Evolutionary conservation across 495 filamentous ascomycete species (phyloP).

Genomic region (Chlorociboria aeruginascens): DNA sequence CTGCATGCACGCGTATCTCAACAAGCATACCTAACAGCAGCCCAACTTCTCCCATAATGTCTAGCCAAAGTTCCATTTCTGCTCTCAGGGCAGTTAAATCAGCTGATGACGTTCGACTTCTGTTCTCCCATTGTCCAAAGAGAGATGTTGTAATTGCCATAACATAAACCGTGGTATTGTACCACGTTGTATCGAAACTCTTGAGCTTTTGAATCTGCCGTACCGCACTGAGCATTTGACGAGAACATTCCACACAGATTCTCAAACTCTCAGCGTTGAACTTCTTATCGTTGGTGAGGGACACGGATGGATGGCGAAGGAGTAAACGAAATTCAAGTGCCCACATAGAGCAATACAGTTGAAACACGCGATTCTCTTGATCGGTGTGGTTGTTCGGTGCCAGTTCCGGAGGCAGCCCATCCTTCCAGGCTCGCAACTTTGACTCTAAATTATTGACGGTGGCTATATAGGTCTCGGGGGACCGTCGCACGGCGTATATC

Average conservation of each 20-base stretch:
- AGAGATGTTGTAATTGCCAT: constrained; percentile 62
- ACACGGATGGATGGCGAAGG: constrained; percentile 62
- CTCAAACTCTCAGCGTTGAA: constrained; percentile 53
- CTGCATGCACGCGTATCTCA: background rate
- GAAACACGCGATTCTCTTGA: constrained; percentile 37
- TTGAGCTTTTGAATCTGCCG: constrained; percentile 45
- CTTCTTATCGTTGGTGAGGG: constrained; percentile 43
- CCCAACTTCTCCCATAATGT: constrained; percentile 46
- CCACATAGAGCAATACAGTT: constrained; percentile 35
- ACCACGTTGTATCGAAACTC: constrained; percentile 75
- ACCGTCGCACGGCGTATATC: constrained; percentile 52
- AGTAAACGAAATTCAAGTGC: constrained; percentile 35
- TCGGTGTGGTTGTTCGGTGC: constrained; percentile 26
- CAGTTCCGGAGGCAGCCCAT: constrained; percentile 44
- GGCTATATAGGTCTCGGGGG: constrained; percentile 46
- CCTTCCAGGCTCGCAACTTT: constrained; percentile 41
- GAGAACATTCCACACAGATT: constrained; percentile 53
- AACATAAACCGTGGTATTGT: constrained; percentile 56
- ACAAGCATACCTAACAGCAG: constrained; percentile 13
- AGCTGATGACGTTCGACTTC: constrained; percentile 38
- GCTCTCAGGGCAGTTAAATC: constrained; percentile 43
- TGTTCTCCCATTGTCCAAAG: constrained; percentile 56
- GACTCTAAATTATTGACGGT: constrained; percentile 49
- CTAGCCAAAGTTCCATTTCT: constrained; percentile 61
- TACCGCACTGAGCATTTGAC: constrained; percentile 48